Evolutionary conservation across 2,329 filamentous ascomycete species (phyloP).

Genomic region (Tolypocladium amazonense): DNA sequence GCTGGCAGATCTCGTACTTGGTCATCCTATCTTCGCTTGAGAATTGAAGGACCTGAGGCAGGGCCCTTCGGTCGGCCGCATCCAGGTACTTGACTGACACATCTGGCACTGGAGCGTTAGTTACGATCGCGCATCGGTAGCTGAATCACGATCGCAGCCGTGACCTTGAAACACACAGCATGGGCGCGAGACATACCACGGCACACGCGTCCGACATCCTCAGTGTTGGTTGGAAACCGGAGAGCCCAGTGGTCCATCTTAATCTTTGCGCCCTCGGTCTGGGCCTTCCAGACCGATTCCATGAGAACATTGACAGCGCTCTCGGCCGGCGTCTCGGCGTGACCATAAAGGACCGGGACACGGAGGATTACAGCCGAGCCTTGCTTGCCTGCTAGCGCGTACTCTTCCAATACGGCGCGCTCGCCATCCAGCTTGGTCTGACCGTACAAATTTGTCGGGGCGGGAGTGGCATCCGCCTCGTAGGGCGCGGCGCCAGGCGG

Average conservation of each 20-base stretch:
- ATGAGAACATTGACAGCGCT: conserved; percentile 77
- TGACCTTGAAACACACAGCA: not conserved
- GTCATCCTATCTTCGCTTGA: conserved; percentile 78
- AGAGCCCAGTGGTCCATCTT: conserved; percentile 82
- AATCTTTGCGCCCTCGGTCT: conserved; percentile 49
- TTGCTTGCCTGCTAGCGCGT: conserved; percentile 31
- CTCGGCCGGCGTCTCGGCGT: conserved; percentile 58
- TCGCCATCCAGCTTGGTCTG: conserved; percentile 52
- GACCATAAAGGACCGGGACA: conserved; percentile 76
- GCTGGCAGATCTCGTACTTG: conserved; percentile 79
- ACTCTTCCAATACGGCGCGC: conserved; percentile 54
- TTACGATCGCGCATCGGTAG: not conserved
- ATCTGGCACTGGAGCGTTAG: conserved; percentile 33
- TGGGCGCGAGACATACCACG: conserved; percentile 36
- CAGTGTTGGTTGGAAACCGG: conserved; percentile 80
- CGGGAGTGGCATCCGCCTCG: conserved; percentile 48
- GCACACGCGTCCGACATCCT: conserved; percentile 73
- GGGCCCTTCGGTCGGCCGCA: conserved; percentile 31
- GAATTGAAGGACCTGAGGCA: conserved; percentile 72
- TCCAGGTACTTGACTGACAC: conserved; percentile 58
- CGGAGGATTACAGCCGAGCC: conserved; percentile 60
- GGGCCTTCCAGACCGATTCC: conserved; percentile 64
- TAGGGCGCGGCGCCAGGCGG: conserved; percentile 75
- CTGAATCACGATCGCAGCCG: not conserved
- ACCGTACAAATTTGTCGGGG: conserved; percentile 67